Evolutionary conservation across 306 rosid species (phyloP).

Genomic region (Castanopsis chinensis): DNA sequence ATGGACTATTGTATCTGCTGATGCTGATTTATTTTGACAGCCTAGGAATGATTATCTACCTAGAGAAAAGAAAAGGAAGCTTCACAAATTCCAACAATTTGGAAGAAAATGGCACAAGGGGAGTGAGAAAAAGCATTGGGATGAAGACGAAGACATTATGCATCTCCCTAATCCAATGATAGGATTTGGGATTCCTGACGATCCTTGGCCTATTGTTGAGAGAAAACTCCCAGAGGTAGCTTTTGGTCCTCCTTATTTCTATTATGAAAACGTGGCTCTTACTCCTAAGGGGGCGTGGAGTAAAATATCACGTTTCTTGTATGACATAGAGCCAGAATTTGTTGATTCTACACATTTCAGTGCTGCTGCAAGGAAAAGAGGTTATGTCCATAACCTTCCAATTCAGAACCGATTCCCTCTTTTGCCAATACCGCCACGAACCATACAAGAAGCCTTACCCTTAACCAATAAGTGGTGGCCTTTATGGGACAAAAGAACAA

Average conservation of each 20-base stretch:
- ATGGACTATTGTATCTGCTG: no score
- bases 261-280: slow-evolving; percentile 93
- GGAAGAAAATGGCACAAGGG: slow-evolving; percentile 50
- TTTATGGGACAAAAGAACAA: slow-evolving; percentile 72
- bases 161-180: slow-evolving; percentile 84
- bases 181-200: slow-evolving; percentile 86
- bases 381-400: slow-evolving; percentile 91
- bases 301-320: slow-evolving; percentile 75
- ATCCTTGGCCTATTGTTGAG: slow-evolving; percentile 17
- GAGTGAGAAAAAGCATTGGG: slow-evolving; percentile 29
- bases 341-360: slow-evolving; percentile 85
- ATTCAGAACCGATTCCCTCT: slow-evolving; percentile 68
- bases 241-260: slow-evolving; percentile 86
- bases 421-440: slow-evolving; percentile 69
- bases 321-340: slow-evolving; percentile 83
- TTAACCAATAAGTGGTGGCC: slow-evolving; percentile 95
- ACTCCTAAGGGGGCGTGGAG: slow-evolving; percentile 96
- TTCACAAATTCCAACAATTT: slow-evolving; percentile 41
- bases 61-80: slow-evolving; percentile 55
- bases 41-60: slow-evolving; percentile 28
- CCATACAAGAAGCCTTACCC: slow-evolving; percentile 77
- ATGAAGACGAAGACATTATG: slow-evolving; percentile 57
- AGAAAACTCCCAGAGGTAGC: slow-evolving; percentile 69
- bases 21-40: slow-evolving; percentile 42
- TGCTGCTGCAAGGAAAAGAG: slow-evolving; percentile 93